Evolutionary conservation across 208 protist species (phyloP).

Genomic region (Tritrichomonas foetus): DNA sequence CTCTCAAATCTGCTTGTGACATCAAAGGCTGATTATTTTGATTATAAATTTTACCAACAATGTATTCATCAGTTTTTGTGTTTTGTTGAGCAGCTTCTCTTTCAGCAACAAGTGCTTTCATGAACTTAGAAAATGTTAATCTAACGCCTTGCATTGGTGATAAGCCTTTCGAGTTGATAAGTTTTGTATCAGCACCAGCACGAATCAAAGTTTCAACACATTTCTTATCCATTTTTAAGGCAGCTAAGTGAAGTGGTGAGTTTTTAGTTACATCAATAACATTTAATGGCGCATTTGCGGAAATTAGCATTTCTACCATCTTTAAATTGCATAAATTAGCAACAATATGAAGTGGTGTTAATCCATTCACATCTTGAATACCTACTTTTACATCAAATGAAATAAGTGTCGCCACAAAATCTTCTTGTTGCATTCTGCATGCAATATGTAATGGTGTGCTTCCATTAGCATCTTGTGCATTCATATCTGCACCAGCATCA

Average conservation of each 20-base stretch:
- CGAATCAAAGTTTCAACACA: background rate
- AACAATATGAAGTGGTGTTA: background rate
- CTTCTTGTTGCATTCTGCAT: background rate
- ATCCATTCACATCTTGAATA: background rate
- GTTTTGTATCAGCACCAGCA: conserved; percentile 38
- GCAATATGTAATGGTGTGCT: background rate
- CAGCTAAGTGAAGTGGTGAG: background rate
- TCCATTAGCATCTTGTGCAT: background rate
- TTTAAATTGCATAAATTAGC: background rate
- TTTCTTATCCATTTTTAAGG: conserved; percentile 38
- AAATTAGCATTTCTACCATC: background rate
- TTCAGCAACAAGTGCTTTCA: background rate
- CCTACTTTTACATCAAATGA: background rate
- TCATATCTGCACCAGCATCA: background rate
- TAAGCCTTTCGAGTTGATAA: conserved; percentile 19
- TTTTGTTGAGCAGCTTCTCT: background rate
- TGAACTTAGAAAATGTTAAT: background rate
- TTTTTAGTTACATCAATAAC: conserved; percentile 28
- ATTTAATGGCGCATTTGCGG: background rate
- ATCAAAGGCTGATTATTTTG: background rate
- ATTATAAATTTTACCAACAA: background rate
- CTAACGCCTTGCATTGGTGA: conserved; percentile 13
- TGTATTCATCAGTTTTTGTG: background rate
- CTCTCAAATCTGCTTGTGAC: background rate
- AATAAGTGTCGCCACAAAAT: background rate